phyloP scores from a whole-genome alignment of 2,329 filamentous ascomycete genomes.

The Gremmenia infestans region DNA sequence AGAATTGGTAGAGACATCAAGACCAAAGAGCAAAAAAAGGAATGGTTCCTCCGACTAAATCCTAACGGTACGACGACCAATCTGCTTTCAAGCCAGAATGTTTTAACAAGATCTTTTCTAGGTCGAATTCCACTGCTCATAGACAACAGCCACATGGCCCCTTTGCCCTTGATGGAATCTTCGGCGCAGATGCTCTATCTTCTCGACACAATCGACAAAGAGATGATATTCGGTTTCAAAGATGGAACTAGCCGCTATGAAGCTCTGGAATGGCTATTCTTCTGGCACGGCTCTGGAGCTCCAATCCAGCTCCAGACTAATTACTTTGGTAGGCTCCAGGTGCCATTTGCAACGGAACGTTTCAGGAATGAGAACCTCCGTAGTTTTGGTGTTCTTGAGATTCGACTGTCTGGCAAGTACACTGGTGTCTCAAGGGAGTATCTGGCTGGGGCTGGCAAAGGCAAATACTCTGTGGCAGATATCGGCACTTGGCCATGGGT shows the following conservation, averaged over 20 bases:
- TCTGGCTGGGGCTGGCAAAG: slow-evolving; percentile 45
- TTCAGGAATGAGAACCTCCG: slow-evolving; percentile 33
- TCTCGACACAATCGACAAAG: too few relatives aligned
- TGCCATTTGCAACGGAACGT: too few relatives aligned
- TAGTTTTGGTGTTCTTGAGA: slow-evolving; percentile 47
- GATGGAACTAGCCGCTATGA: slow-evolving; percentile 44
- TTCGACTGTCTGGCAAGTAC: slow-evolving; percentile 46
- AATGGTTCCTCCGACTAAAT: slow-evolving; percentile 44
- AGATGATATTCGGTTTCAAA: slow-evolving; percentile 42
- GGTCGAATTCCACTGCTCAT: slow-evolving; percentile 44
- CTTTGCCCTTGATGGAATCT: slow-evolving; percentile 34
- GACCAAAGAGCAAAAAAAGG: slow-evolving; percentile 47
- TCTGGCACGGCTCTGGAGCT: slow-evolving; percentile 45
- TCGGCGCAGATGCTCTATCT: too few relatives aligned
- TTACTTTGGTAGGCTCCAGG: slow-evolving; percentile 40
- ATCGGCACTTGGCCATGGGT: slow-evolving; percentile 48
- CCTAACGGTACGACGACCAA: too few relatives aligned
- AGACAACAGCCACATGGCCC: slow-evolving; percentile 43
- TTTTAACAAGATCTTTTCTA: too few relatives aligned
- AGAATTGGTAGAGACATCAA: too few relatives aligned
- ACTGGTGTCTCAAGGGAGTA: slow-evolving; percentile 44
- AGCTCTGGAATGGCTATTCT: slow-evolving; percentile 47
- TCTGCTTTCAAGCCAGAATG: too few relatives aligned
- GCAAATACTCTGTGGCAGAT: slow-evolving; percentile 48
- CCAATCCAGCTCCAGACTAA: slow-evolving; percentile 39